Percentiles rank a stretch among this genome's conserved stretches.
Evolutionary conservation across 768 basidiomycete genomes (phyloP).

Genomic region (Lanmaoa pseudosensibilis): DNA sequence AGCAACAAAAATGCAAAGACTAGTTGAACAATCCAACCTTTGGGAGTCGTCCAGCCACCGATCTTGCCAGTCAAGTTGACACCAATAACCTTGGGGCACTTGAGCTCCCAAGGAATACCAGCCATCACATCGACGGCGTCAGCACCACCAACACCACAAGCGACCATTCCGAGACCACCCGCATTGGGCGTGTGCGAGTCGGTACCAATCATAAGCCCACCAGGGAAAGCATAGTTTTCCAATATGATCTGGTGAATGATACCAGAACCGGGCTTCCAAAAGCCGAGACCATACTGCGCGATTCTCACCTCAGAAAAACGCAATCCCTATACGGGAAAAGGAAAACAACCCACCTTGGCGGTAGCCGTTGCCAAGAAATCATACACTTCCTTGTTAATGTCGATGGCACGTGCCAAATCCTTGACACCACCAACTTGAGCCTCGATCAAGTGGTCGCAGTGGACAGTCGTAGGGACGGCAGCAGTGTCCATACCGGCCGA

Average conservation of each 20-base stretch:
- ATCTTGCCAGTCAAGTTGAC: slow-evolving; percentile 96
- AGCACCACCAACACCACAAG: slow-evolving; percentile 98
- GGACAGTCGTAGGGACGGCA: slow-evolving; percentile 96
- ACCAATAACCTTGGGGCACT: slow-evolving; percentile 99
- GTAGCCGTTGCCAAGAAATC: slow-evolving; percentile 98
- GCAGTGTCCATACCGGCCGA: slow-evolving; percentile 98
- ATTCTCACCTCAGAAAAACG: not conserved
- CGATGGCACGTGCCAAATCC: slow-evolving; percentile 89
- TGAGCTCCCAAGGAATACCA: slow-evolving; percentile 96
- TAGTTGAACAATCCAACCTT: slow-evolving; percentile 53
- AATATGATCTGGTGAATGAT: slow-evolving; percentile 99
- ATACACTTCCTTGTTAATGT: slow-evolving; percentile 98
- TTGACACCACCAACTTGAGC: slow-evolving; percentile 92
- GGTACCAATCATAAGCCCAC: slow-evolving; percentile 99
- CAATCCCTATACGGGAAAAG: not conserved
- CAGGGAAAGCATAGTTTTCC: slow-evolving; percentile 99
- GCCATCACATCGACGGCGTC: slow-evolving; percentile 99
- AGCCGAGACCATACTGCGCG: slow-evolving; percentile 90
- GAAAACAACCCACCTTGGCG: slow-evolving; percentile 64
- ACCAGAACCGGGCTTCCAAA: slow-evolving; percentile 99
- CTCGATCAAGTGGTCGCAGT: slow-evolving; percentile 99
- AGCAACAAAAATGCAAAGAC: not conserved
- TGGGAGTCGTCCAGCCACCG: slow-evolving; percentile 95
- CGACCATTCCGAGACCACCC: slow-evolving; percentile 98
- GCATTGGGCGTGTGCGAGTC: slow-evolving; percentile 99